A percentile compares a stretch with the other conserved stretches of the same genome.
Conservation (phyloP, 164 flowering plant species). For the Stephania japonica region DNA sequence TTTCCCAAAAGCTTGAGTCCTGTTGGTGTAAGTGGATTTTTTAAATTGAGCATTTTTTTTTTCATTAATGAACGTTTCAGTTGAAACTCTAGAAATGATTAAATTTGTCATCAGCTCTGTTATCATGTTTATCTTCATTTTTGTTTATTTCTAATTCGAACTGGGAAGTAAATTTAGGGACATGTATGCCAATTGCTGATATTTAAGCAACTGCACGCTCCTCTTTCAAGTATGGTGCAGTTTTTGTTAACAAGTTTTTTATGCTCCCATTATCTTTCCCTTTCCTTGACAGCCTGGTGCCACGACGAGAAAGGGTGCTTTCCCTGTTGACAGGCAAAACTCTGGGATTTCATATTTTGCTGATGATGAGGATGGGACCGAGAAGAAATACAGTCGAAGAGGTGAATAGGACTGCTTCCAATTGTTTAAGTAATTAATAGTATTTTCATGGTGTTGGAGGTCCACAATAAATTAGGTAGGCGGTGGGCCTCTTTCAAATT, state of each 20-base stretch:
- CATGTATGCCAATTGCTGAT: background rate
- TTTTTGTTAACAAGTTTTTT: background rate
- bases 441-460: background rate
- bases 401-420: constrained; percentile 35
- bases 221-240: background rate
- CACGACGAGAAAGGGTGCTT: constrained; percentile 62
- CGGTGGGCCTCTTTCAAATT: too few species aligned
- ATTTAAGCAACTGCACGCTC: background rate
- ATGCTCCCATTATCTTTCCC: background rate
- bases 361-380: constrained; percentile 90
- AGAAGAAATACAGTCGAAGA: constrained; percentile 69
- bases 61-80: background rate
- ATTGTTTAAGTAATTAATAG: background rate
- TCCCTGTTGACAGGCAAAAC: constrained; percentile 64
- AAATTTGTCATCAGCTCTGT: background rate
- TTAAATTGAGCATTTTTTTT: constrained; percentile 3
- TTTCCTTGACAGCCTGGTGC: constrained; percentile 61
- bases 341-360: constrained; percentile 89
- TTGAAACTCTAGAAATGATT: background rate
- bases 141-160: background rate
- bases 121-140: too few species aligned
- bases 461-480: too few species aligned
- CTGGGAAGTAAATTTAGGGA: background rate
- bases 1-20: constrained; percentile 59
- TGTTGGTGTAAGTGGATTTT: constrained; percentile 52